phyloP scores from a whole-genome alignment of 768 basidiomycete genomes.

The Mycena polygramma region DNA sequence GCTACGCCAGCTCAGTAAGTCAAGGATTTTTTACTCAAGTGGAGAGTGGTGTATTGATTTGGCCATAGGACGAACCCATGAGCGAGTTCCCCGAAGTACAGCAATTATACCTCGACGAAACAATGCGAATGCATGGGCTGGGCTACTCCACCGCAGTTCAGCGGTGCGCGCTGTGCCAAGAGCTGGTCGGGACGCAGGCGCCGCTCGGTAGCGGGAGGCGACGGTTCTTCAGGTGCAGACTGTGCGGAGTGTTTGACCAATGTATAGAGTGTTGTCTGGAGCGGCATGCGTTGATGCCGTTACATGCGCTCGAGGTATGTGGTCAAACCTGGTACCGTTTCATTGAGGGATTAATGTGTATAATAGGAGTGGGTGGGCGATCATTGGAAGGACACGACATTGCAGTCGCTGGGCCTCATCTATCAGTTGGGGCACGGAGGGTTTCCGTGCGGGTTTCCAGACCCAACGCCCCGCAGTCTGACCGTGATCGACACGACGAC shows the following conservation, averaged over 20 bases:
- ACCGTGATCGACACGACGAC: slow-evolving; percentile 26
- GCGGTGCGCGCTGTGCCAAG: background rate
- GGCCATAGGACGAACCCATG: slow-evolving; percentile 26
- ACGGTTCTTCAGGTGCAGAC: slow-evolving; percentile 9
- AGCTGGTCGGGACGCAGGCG: background rate
- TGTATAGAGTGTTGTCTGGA: slow-evolving; percentile 7
- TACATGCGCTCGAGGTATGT: slow-evolving; percentile 13
- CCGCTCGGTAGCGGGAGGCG: background rate
- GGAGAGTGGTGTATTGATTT: background rate
- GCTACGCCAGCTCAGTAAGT: slow-evolving; percentile 9
- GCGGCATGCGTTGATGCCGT: background rate
- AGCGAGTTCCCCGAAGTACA: background rate
- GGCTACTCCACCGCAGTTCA: background rate
- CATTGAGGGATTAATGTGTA: background rate
- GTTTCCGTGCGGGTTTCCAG: slow-evolving; percentile 16
- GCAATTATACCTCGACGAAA: slow-evolving; percentile 9
- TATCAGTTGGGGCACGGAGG: slow-evolving; percentile 37
- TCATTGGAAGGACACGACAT: slow-evolving; percentile 15
- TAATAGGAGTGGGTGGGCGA: slow-evolving; percentile 35
- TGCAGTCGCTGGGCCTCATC: slow-evolving; percentile 10
- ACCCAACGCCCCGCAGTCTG: background rate
- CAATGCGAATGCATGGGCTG: slow-evolving; percentile 7
- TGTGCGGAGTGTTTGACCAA: slow-evolving; percentile 20
- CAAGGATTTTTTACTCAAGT: no score
- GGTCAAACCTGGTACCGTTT: background rate